Evolutionary conservation across 2,329 filamentous ascomycete genomes (phyloP), one percentile per base, ranked within the genome.

Genomic region (Epichloe uncinata): DNA sequence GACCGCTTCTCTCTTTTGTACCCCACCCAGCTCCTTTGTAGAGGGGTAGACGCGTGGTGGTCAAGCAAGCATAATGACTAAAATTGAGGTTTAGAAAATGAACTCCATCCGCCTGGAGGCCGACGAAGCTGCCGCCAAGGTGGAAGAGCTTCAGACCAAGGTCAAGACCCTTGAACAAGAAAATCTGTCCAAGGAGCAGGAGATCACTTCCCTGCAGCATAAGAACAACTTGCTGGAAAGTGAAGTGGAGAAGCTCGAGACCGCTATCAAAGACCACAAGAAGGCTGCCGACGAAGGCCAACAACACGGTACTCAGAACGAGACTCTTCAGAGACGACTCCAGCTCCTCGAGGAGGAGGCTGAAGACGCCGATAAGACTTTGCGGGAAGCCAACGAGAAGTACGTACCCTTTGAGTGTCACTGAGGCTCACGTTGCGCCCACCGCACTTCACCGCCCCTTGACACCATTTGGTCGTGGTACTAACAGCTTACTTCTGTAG

Each of bases 301-400:
- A 77, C 87, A 74, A 81, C 89, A 70, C 67, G 85, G 87, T 66
- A 87, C 84, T 66, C 87, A 95, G 72, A 93, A 91, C 71, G 93
- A 98, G 75, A 80, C 84, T 61, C 78, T 98, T 59, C 85, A 88
- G 75, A 81, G 93, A 72, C 87, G 88, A 74, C 78, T 97, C 66
- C 88, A 96, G 75, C 77, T 98, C 59, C 83, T 98, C 60, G 93
- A 98, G 76, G 91, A 97, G 73, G 93, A 98, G 76, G 89, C 89
- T 60, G 93, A 98, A 74, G 82, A 91, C 69, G 88, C 89, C 60
- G 93, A 97, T 73, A 93, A 90, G 83, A 94, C 87, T 58, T 78
- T 97, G 66, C 85, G 91, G 67, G 93, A 97, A 75, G 85, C 89
- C 65, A 97, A 95, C 73, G 93, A 98, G 75, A 97, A 96, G 93